Percentiles rank a stretch among this genome's conserved stretches.
Evolutionary conservation across 2,329 filamentous ascomycete species (phyloP).

Genomic region (Apiospora malaysiana): DNA sequence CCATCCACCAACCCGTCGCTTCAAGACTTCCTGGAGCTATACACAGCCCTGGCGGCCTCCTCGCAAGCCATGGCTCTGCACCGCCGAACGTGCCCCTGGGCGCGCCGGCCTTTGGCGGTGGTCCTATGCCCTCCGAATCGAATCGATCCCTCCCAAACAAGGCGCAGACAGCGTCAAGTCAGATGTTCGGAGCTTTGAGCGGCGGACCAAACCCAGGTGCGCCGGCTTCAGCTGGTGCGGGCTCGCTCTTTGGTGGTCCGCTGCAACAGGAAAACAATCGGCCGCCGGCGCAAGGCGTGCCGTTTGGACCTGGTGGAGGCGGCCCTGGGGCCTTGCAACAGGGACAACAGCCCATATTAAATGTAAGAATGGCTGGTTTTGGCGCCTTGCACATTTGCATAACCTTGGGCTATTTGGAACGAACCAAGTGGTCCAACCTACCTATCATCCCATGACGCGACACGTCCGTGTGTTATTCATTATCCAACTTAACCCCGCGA

Average conservation of each 20-base stretch:
- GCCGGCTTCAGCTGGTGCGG: slow-evolving; percentile 58
- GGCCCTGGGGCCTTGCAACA: slow-evolving; percentile 68
- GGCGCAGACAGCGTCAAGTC: slow-evolving; percentile 53
- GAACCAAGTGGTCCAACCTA: slow-evolving; percentile 12
- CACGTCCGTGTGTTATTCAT: slow-evolving; percentile 19
- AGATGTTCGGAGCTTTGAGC: slow-evolving; percentile 56
- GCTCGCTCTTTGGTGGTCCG: slow-evolving; percentile 73
- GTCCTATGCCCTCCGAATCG: slow-evolving; percentile 59
- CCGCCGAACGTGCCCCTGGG: slow-evolving; percentile 56
- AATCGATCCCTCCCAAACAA: slow-evolving; percentile 58
- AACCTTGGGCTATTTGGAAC: not conserved
- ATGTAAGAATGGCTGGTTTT: slow-evolving; percentile 53
- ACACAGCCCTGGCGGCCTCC: slow-evolving; percentile 88
- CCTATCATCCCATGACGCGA: slow-evolving; percentile 16
- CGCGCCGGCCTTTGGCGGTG: slow-evolving; percentile 60
- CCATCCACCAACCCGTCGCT: slow-evolving; percentile 93
- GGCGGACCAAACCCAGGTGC: slow-evolving; percentile 34
- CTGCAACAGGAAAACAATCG: slow-evolving; percentile 63
- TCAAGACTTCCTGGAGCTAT: slow-evolving; percentile 80
- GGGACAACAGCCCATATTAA: slow-evolving; percentile 84
- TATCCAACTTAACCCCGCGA: slow-evolving; percentile 11
- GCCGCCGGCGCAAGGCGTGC: slow-evolving; percentile 64
- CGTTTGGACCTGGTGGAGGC: slow-evolving; percentile 55
- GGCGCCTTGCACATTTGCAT: not conserved
- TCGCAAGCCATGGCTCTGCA: slow-evolving; percentile 72